phyloP scores from a whole-genome alignment of 139 green algal genomes.

The Closterium sp. region DNA sequence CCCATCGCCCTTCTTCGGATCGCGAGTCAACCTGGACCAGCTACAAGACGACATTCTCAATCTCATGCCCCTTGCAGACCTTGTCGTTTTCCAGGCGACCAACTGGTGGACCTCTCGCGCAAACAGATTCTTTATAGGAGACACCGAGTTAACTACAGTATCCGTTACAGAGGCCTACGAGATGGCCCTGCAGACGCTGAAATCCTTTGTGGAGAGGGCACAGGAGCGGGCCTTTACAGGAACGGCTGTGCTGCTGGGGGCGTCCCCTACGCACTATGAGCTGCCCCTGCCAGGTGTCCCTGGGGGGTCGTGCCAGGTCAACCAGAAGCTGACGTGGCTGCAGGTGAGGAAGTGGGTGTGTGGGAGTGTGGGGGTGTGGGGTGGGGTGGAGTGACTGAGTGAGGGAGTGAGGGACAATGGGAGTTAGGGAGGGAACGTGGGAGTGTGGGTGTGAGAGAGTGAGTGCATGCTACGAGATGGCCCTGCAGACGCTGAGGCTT shows the following conservation, averaged over 20 bases:
- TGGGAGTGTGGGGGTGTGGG: no score
- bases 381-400: no score
- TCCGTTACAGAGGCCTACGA: not conserved
- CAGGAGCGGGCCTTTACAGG: not conserved
- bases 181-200: not conserved
- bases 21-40: not conserved
- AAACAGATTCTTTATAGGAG: not conserved
- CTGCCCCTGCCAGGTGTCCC: not conserved
- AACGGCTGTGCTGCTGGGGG: not conserved
- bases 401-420: no score
- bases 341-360: no score
- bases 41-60: not conserved
- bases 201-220: not conserved
- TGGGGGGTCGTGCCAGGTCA: not conserved
- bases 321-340: not conserved
- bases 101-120: not conserved
- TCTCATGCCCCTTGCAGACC: not conserved
- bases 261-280: not conserved
- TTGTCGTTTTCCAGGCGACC: not conserved
- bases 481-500: not conserved
- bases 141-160: not conserved
- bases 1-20: no score
- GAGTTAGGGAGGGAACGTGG: no score
- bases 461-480: not conserved
- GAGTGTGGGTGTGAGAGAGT: no score